phyloP scores from a whole-genome alignment of 83 land plant species.

The Picea abies region DNA sequence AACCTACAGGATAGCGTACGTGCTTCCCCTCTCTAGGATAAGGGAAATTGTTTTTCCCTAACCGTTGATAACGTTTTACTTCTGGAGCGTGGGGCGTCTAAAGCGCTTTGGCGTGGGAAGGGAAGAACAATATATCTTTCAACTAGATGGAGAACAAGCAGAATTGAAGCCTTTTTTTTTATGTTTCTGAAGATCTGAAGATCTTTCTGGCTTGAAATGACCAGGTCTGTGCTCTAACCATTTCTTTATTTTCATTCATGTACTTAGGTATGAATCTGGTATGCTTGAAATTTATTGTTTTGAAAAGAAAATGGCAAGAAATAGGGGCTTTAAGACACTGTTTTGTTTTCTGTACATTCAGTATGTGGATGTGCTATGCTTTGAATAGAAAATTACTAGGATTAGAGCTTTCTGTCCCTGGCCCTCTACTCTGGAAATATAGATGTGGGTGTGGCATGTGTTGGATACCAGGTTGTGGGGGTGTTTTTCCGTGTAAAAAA shows the following conservation, averaged over 20 bases:
- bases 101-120: too few species aligned
- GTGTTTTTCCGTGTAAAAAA: neutral
- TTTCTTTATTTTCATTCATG: neutral
- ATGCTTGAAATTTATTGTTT: neutral
- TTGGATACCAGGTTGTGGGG: conserved; percentile 1
- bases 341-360: neutral
- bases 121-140: too few species aligned
- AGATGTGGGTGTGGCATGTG: neutral
- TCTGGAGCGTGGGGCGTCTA: too few species aligned
- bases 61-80: too few species aligned
- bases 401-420: neutral
- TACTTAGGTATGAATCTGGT: neutral
- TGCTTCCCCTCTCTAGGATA: too few species aligned
- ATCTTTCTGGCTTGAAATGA: neutral
- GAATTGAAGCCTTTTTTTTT: too few species aligned
- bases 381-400: neutral
- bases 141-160: too few species aligned
- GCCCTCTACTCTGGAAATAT: neutral
- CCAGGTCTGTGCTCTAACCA: neutral
- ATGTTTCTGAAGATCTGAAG: too few species aligned
- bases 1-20: too few species aligned
- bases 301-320: neutral
- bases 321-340: neutral
- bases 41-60: too few species aligned
- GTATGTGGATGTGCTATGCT: neutral